Evolutionary conservation across 2,329 filamentous ascomycete genomes (phyloP), one percentile per base, ranked within the genome.

Genomic region (Epichloe uncinata): DNA sequence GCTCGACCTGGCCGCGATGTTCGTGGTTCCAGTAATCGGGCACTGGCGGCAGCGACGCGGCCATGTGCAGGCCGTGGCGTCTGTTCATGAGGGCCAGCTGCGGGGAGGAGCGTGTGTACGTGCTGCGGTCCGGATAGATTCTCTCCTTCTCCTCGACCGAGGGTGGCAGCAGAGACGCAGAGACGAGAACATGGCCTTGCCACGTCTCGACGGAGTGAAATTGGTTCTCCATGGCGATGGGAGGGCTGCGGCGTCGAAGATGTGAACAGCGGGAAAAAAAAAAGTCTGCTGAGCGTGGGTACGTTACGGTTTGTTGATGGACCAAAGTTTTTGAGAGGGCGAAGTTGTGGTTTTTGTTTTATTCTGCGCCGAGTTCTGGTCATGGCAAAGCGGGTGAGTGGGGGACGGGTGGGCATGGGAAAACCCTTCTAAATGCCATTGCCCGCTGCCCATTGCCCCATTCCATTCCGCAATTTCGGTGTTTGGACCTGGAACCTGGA

Each of bases 131-230:
- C 11, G 26, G 12, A 18, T 42, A 42, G 11, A 26, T 35, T 12
- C 16, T 38, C 37, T 41, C 46, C 11, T 40, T 42, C 37, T 20
- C 13, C 20, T 48, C 38, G 13, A 13, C 7, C 3, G 46, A 42
- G 9, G 12, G 38, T 5, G 26, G 38, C 15, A 48, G 26, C 46
- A 48, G 26, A 35, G 26, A 42, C 16, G 46, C 38, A 16, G 46
- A 48, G 18, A 48, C 46, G 12, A 48, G 33, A 34, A 48, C 46
- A 34, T 48, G 30, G 16, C 46, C 46, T 22, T 33, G 37, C 46
- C 46, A 48, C 7, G 46, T 48, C 4, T 42, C 20, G n/a, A 48
- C 26, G 5, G 37, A 42, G 26, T 42, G 37, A 2, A 48, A 48
- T 9, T 42, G 38, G 18, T 48, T 35, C 30, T 48, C 46, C 46